Percentiles rank a stretch among this genome's conserved stretches.
Evolutionary conservation across 176 grass and related monocot species (phyloP).

Genomic region (Cenchrus fungigraminus): DNA sequence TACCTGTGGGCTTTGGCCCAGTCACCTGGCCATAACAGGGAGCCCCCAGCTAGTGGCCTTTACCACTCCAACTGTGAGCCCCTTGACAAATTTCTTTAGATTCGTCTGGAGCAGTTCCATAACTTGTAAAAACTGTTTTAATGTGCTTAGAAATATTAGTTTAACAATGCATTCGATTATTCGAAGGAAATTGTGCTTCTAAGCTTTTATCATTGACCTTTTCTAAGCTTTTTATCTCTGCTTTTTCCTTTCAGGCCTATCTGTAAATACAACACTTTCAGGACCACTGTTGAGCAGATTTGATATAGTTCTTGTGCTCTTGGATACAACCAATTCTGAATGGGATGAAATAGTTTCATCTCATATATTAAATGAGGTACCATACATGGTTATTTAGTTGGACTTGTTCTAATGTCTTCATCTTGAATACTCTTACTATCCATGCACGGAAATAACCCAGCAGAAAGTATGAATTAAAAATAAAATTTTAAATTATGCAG

Average conservation of each 20-base stretch:
- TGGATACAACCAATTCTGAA: constrained; percentile 62
- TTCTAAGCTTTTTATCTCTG: constrained; percentile 8
- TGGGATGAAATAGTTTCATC: constrained; percentile 88
- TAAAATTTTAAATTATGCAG: constrained; percentile 48
- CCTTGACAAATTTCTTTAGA: background rate
- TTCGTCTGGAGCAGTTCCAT: constrained; percentile 4
- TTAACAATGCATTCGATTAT: background rate
- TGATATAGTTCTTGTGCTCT: constrained; percentile 94
- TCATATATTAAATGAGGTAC: constrained; percentile 86
- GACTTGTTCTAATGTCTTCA: constrained; percentile 19
- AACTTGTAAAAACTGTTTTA: background rate
- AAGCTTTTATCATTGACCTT: background rate
- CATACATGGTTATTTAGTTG: background rate
- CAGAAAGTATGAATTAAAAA: constrained; percentile 3
- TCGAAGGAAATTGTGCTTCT: background rate
- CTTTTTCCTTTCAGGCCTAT: constrained; percentile 70
- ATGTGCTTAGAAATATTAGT: constrained; percentile 4
- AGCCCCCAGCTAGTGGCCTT: too few species aligned
- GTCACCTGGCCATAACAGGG: too few species aligned
- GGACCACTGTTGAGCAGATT: constrained; percentile 97
- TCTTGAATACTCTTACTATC: constrained; percentile 26
- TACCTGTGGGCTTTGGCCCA: too few species aligned
- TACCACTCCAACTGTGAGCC: too few species aligned
- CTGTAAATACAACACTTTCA: constrained; percentile 95
- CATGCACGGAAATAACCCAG: constrained; percentile 8